These are phyloP conservation scores for Eucalyptus microcorys DNA, from an alignment of 345 rosid species.

Conservation along the genomic window DNA sequence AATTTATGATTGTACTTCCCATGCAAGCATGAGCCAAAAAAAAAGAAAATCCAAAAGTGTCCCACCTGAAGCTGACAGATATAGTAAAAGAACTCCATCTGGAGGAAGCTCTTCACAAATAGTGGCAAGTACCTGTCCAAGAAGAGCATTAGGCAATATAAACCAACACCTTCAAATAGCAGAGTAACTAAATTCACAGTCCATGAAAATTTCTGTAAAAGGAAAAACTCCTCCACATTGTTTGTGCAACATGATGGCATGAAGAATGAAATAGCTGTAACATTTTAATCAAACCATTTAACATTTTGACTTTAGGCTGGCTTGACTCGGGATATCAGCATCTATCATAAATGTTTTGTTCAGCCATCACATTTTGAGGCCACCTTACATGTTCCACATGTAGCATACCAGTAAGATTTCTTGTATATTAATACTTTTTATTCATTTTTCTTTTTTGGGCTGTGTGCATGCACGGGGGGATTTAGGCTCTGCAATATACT, in stretches of 20 bases:
- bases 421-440: background rate
- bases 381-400: background rate
- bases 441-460: background rate
- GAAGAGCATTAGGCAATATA: background rate
- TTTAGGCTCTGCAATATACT: slow-evolving; percentile 9
- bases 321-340: too few species aligned
- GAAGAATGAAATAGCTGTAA: background rate
- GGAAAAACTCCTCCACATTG: background rate
- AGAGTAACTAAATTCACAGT: background rate
- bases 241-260: background rate
- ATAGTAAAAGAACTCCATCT: slow-evolving; percentile 73
- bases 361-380: too few species aligned
- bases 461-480: background rate
- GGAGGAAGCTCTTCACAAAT: slow-evolving; percentile 77
- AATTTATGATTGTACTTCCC: background rate
- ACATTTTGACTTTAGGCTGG: too few species aligned
- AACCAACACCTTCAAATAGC: background rate
- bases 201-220: background rate
- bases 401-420: background rate
- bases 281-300: background rate
- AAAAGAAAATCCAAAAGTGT: background rate
- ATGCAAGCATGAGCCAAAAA: background rate
- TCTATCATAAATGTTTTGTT: too few species aligned
- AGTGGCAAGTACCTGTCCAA: slow-evolving; percentile 72
- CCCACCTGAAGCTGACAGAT: slow-evolving; percentile 88